Base-by-base conservation (phyloP, 2,329 filamentous ascomycete species). In the Fusarium phyllophilum region DNA sequence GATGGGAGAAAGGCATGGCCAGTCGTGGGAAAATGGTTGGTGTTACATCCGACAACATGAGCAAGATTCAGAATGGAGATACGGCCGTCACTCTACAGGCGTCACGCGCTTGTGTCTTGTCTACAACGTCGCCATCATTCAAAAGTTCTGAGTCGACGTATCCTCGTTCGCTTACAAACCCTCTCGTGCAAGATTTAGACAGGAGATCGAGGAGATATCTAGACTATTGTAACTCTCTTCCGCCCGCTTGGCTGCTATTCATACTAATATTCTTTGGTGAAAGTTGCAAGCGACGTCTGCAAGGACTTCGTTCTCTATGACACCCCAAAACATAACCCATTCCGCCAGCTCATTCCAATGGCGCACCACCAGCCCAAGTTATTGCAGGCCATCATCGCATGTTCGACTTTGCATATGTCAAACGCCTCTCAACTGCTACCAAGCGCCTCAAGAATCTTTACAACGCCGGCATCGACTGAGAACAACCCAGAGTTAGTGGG, bases 191-290 rank as follows among this genome's bases (percentile, higher is more conserved):
- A 33, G 11, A 49, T 13, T 12, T 49, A 7, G 46, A 49, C 15
- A 33, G 8, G 3, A 3, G 1, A 49, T 49, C 29, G 15, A n/a
- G 15, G 29, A 33, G 11, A n/a, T 49, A 49, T 9, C 11, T 49
- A 7, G 29, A 5, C 1, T 49, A 49, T n/a, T 49, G 46, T 49
- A 13, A 0, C 29, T n/a, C 13, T 4, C 8, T 3, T n/a, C 11
- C 11, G 0, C 11, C 22, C 15, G 0, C 8, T 33, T 33, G 3
- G 0, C 20, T 33, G 10, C 4, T 17, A 4, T 0, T 31, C 6
- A 1, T 17, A n/a, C 46, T 49, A 2, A 49, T n/a, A 1, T 0
- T 3, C 2, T 4, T 1, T 9, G 46, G 14, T 13, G 10, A n/a
- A 4, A 31, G 29, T 31, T 14, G 29, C 29, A 6, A 49, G 14